Evolutionary conservation across 495 filamentous ascomycete genomes (phyloP), one percentile per base, ranked within the genome.

Genomic region (Aspergillus heteromorphus): DNA sequence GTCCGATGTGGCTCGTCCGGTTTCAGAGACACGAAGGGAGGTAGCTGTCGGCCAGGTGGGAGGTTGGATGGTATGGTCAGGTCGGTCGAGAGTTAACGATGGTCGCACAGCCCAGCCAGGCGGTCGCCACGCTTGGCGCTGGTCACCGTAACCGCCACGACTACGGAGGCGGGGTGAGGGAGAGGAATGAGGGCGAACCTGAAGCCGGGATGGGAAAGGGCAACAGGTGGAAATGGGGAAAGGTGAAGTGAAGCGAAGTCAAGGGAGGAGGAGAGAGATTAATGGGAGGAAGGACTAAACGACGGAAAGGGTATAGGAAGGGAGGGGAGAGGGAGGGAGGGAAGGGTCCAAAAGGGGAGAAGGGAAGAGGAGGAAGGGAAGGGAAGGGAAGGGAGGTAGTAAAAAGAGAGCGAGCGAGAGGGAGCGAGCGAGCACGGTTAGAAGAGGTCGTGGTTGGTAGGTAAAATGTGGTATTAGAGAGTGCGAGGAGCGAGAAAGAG

Each of bases 71-170:
- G 63, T 64, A 65, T 59, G 53, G 34, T 63, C 49, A 49, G 53
- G 38, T 27, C 20, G 51, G 54, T 42, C 38, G 51, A 60, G 36
- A 57, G 53, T 27, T 45, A 51, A 57, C 45, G 51, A 56, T 40
- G 55, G 57, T 63, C 62, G 61, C 65, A 67, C 59, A 61, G 62
- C 65, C 55, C 58, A 65, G 56, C 59, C 55, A 66, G 59, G 58
- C 59, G 59, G 65, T 67, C 60, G 58, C 60, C 57, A 62, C 57
- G 52, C 62, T 64, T 63, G 58, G 65, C 59, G 58, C 48, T 56
- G 54, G 63, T 61, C 52, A 55, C 57, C 55, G 61, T 53, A 59
- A 59, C 54, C 36, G 54, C 48, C 54, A 48, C 51, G 21, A 49
- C 48, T 49, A 49, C 25, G 16, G 7, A 29, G n/a, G n/a, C n/a